Evolutionary conservation across 2,329 filamentous ascomycete species (phyloP), one percentile per base, ranked within the genome.

Genomic region (Shiraia bambusicola): DNA sequence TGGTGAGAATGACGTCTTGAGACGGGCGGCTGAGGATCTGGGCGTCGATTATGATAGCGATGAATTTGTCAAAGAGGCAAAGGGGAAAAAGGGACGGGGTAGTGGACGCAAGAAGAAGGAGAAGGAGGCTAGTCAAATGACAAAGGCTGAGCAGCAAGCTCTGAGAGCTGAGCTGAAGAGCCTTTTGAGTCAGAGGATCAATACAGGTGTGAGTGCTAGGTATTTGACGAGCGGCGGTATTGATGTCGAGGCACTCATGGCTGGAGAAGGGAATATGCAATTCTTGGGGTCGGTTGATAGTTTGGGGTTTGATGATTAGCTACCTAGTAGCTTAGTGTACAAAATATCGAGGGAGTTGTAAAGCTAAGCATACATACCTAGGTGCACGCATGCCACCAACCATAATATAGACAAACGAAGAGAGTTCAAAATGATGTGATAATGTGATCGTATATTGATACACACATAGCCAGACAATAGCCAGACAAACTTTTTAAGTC

Each of bases 41-140:
- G 93, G 93, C 1, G 88, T 97, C 0, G 92, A 96, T 37, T 95
- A 95, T 63, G 90, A 97, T 63, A 87, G 83, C 46, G 90, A 95
- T 26, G 89, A 94, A 32, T 85, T 95, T 48, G 87, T 79, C 30
- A 55, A 55, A 10, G 74, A 86, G 52, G 77, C 76, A 1, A 72
- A 71, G 6, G 81, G 83, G 6, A 77, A 87, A 0, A 56, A 65
- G 14, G 74, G 75, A 0, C 77, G 88, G 26, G 89, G 89, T 6
- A 82, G 81, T 28, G 85, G 86, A 1, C 74, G 88, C 28, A 86
- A 85, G 69, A 77, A 82, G 70, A 87, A 87, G 70, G 86, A 93
- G 63, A 82, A 84, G 59, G 81, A 85, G 69, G 83, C 83, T 6
- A 76, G 80, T 36, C 74, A 69, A 6, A 65, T 91, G 57, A 83